Conservation (phyloP, 257 asterid genomes). For the Catharanthus roseus region DNA sequence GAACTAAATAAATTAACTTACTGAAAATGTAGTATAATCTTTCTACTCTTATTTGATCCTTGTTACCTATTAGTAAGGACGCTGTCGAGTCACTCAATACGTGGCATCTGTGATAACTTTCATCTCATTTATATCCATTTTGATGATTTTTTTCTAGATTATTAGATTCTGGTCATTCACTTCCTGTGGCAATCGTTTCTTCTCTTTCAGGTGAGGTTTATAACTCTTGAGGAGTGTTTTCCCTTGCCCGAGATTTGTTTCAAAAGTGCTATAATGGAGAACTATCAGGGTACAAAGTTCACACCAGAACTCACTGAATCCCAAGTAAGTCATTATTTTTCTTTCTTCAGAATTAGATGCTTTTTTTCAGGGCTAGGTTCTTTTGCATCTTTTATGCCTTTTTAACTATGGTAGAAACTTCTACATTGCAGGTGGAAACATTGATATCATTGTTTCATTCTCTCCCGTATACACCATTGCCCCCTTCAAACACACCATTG, state of each 20-base stretch:
- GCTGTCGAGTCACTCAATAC: background rate
- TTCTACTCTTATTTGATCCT: background rate
- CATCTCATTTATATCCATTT: background rate
- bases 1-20: background rate
- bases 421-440: slow-evolving; percentile 43
- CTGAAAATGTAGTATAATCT: background rate
- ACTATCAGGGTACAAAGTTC: slow-evolving; percentile 49
- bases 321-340: slow-evolving; percentile 41
- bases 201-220: slow-evolving; percentile 54
- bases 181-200: slow-evolving; percentile 19
- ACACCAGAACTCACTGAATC: slow-evolving; percentile 52
- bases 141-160: background rate
- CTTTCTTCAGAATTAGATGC: slow-evolving; percentile 3
- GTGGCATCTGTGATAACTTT: background rate
- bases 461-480: slow-evolving; percentile 23
- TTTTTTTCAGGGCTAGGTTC: slow-evolving; percentile 1
- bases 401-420: background rate
- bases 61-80: background rate
- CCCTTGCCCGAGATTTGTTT: slow-evolving; percentile 59
- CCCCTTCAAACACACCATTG: slow-evolving; percentile 16
- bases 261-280: slow-evolving; percentile 45
- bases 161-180: background rate
- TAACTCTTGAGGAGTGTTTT: slow-evolving; percentile 53
- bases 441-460: slow-evolving; percentile 52
- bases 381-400: slow-evolving; percentile 1